Evolutionary conservation across 2,329 filamentous ascomycete genomes (phyloP).

Genomic region (Chaetoscypha palmicola): DNA sequence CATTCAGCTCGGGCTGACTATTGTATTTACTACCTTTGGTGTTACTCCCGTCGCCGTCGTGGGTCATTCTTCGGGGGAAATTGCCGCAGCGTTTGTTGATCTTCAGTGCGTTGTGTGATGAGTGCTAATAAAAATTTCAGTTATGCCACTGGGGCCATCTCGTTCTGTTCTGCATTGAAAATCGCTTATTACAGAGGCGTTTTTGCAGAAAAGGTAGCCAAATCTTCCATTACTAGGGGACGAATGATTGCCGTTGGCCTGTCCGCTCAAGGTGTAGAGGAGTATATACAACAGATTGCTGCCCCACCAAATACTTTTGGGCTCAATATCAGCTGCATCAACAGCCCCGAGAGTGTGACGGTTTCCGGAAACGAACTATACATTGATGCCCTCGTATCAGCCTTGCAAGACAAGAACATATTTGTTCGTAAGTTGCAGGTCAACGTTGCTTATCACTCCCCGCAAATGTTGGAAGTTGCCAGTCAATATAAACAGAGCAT

Average conservation of each 20-base stretch:
- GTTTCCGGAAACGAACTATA: constrained; percentile 19
- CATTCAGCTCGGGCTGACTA: not conserved
- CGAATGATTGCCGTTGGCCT: constrained; percentile 47
- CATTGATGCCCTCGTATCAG: constrained; percentile 6
- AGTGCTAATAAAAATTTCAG: not conserved
- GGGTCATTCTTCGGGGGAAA: constrained; percentile 10
- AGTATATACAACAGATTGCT: constrained; percentile 14
- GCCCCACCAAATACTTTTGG: not conserved
- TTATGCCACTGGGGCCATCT: constrained; percentile 25
- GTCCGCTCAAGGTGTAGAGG: constrained; percentile 3
- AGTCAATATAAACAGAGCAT: constrained; percentile 16
- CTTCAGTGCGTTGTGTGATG: not conserved
- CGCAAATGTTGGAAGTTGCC: constrained; percentile 26
- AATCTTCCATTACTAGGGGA: constrained; percentile 25
- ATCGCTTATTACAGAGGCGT: constrained; percentile 17
- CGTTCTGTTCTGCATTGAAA: constrained; percentile 4
- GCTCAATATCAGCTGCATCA: constrained; percentile 29
- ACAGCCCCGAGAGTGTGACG: constrained; percentile 22
- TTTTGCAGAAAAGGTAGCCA: constrained; percentile 9
- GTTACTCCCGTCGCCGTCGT: constrained; percentile 1
- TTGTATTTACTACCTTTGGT: not conserved
- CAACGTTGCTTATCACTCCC: constrained; percentile 26
- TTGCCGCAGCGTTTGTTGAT: constrained; percentile 5
- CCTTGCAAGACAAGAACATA: constrained; percentile 5
- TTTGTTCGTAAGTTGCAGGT: constrained; percentile 20